These are phyloP conservation scores for Phytophthora nicotianae DNA, from an alignment of 352 stramenopile species.

Conservation along the genomic window DNA sequence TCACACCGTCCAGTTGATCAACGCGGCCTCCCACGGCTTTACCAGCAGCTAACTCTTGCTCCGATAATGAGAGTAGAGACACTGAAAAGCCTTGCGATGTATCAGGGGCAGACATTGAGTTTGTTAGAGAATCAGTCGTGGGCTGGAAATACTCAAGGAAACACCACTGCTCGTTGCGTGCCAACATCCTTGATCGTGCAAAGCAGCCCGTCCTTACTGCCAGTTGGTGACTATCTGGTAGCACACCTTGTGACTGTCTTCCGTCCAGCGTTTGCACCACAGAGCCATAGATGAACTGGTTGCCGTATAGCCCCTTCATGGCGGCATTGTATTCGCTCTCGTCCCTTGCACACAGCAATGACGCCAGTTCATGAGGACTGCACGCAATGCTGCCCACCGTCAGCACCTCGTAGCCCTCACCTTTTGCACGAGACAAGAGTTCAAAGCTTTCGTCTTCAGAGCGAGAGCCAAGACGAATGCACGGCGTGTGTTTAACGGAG, in stretches of 20 bases:
- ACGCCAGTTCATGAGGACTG: slow-evolving; percentile 34
- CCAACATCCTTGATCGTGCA: slow-evolving; percentile 38
- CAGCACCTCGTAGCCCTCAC: slow-evolving; percentile 31
- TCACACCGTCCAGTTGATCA: slow-evolving; percentile 46
- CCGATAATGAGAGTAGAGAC: slow-evolving; percentile 29
- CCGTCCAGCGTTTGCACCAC: slow-evolving; percentile 39
- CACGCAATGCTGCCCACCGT: slow-evolving; percentile 35
- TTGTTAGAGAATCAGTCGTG: slow-evolving; percentile 2
- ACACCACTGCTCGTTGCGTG: slow-evolving; percentile 53
- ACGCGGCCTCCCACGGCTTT: slow-evolving; percentile 41
- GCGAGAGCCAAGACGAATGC: slow-evolving; percentile 20
- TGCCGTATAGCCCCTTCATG: slow-evolving; percentile 47
- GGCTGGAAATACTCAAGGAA: slow-evolving; percentile 54
- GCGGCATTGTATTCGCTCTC: slow-evolving; percentile 42
- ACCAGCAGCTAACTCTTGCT: slow-evolving; percentile 37
- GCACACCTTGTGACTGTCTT: slow-evolving; percentile 2
- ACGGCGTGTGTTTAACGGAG: slow-evolving; percentile 11
- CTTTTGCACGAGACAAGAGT: slow-evolving; percentile 1
- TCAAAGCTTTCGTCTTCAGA: slow-evolving; percentile 9
- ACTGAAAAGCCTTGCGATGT: slow-evolving; percentile 38
- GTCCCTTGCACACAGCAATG: slow-evolving; percentile 24
- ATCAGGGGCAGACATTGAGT: slow-evolving; percentile 8
- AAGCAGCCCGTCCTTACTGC: slow-evolving; percentile 52
- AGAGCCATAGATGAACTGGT: slow-evolving; percentile 55
- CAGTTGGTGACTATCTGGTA: slow-evolving; percentile 32